phyloP scores from a whole-genome alignment of 2,329 filamentous ascomycete genomes.

The Botrytis deweyae region DNA sequence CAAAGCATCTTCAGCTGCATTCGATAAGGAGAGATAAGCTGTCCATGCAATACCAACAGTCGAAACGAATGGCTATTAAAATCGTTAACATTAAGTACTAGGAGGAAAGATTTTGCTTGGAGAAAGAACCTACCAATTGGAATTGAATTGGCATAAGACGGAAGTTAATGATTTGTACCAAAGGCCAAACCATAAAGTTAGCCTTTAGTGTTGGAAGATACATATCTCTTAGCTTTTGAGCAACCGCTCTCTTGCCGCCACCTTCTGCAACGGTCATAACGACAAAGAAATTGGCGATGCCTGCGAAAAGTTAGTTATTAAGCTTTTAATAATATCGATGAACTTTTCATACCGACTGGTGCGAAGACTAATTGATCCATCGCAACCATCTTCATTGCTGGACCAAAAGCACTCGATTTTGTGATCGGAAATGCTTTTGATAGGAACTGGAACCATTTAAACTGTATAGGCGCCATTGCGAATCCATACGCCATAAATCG shows the following conservation, averaged over 20 bases:
- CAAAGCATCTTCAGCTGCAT: conserved; percentile 64
- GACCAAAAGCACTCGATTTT: conserved; percentile 69
- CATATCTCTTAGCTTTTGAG: conserved; percentile 86
- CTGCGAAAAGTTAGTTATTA: conserved; percentile 41
- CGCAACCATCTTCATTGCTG: conserved; percentile 84
- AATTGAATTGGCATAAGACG: conserved; percentile 91
- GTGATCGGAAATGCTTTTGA: conserved; percentile 80
- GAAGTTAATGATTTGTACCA: conserved; percentile 96
- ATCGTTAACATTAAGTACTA: conserved; percentile 17
- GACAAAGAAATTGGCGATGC: conserved; percentile 85
- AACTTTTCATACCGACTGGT: conserved; percentile 63
- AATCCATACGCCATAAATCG: conserved; percentile 98
- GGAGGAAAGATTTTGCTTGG: conserved; percentile 16
- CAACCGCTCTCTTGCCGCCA: conserved; percentile 75
- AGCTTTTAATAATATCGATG: neutral
- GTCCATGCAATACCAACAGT: conserved; percentile 97
- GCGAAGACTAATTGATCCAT: conserved; percentile 94
- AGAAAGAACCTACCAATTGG: conserved; percentile 74
- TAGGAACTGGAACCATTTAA: conserved; percentile 92
- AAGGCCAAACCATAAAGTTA: conserved; percentile 93
- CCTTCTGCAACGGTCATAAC: conserved; percentile 97
- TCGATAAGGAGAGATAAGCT: conserved; percentile 89
- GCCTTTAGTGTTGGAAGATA: conserved; percentile 93
- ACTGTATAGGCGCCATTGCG: conserved; percentile 91
- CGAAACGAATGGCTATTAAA: conserved; percentile 81